These are phyloP conservation scores for Cladosporium sp. DNA, from an alignment of 2,329 filamentous ascomycete species.

Conservation along the genomic window DNA sequence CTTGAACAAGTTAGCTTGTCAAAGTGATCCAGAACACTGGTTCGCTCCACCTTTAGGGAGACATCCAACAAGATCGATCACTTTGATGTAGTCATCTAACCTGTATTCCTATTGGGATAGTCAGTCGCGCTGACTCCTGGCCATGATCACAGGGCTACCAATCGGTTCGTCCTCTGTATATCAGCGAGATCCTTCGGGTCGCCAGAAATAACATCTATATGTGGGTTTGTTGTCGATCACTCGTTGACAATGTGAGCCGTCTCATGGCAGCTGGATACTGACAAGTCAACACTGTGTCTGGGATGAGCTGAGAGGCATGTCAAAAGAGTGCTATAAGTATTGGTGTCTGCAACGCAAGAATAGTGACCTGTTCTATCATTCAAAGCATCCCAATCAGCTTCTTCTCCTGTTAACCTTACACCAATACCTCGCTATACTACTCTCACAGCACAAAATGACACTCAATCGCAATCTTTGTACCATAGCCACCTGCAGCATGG, in stretches of 20 bases:
- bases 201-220: background rate
- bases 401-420: background rate
- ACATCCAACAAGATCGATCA: background rate
- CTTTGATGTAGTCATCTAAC: background rate
- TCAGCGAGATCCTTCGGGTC: background rate
- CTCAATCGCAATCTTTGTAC: background rate
- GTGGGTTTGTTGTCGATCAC: background rate
- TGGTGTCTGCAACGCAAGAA: background rate
- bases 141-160: background rate
- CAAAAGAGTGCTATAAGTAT: background rate
- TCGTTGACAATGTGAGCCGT: background rate
- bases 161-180: background rate
- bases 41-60: background rate
- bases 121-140: background rate
- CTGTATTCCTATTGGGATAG: background rate
- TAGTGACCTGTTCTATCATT: background rate
- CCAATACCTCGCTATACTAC: background rate
- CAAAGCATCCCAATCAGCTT: background rate
- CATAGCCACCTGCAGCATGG: background rate
- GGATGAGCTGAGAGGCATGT: background rate
- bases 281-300: background rate
- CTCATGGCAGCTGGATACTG: background rate
- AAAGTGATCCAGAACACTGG: background rate
- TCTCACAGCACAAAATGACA: background rate
- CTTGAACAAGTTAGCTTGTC: background rate